A percentile compares a stretch with the other conserved stretches of the same genome.
Conservation (phyloP, 108 stramenopile genomes). For the Mediolabrus comicus region DNA sequence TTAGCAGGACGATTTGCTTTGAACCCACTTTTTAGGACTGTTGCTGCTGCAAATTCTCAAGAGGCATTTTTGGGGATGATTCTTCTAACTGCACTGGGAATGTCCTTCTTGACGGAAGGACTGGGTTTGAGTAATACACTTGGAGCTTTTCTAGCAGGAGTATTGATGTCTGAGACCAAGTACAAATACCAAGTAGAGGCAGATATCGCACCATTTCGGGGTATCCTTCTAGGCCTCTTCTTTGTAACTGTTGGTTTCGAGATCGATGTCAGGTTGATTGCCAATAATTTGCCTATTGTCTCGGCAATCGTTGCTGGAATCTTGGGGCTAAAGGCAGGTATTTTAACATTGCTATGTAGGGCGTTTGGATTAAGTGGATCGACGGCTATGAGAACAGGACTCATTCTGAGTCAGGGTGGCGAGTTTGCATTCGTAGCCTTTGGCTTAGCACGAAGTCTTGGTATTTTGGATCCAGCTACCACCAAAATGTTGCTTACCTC, state of each 20-base stretch:
- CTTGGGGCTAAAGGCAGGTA: slow-evolving; percentile 81
- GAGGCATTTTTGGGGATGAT: slow-evolving; percentile 95
- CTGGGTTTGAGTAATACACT: slow-evolving; percentile 93
- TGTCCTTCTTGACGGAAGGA: slow-evolving; percentile 94
- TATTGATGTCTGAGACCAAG: slow-evolving; percentile 93
- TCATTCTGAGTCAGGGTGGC: slow-evolving; percentile 93
- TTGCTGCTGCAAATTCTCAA: slow-evolving; percentile 82
- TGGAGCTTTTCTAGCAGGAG: slow-evolving; percentile 96
- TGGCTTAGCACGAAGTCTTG: slow-evolving; percentile 85
- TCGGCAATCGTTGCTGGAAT: slow-evolving; percentile 79
- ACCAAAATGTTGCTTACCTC: slow-evolving; percentile 90
- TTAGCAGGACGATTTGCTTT: slow-evolving; percentile 82
- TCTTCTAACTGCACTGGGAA: slow-evolving; percentile 88
- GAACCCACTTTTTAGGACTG: slow-evolving; percentile 88
- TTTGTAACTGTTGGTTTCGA: slow-evolving; percentile 97
- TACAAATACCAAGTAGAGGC: slow-evolving; percentile 95
- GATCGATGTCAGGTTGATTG: slow-evolving; percentile 85
- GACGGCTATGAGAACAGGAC: slow-evolving; percentile 84
- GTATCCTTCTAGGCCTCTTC: slow-evolving; percentile 92
- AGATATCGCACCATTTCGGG: slow-evolving; percentile 95
- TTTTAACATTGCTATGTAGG: slow-evolving; percentile 63
- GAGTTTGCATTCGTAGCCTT: slow-evolving; percentile 99
- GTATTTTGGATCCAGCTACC: slow-evolving; percentile 70
- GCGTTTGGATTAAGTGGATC: slow-evolving; percentile 82
- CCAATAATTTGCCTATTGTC: slow-evolving; percentile 66